These are phyloP conservation scores for Pleodorina starrii DNA, from an alignment of 139 green algal species.

Conservation along the genomic window DNA sequence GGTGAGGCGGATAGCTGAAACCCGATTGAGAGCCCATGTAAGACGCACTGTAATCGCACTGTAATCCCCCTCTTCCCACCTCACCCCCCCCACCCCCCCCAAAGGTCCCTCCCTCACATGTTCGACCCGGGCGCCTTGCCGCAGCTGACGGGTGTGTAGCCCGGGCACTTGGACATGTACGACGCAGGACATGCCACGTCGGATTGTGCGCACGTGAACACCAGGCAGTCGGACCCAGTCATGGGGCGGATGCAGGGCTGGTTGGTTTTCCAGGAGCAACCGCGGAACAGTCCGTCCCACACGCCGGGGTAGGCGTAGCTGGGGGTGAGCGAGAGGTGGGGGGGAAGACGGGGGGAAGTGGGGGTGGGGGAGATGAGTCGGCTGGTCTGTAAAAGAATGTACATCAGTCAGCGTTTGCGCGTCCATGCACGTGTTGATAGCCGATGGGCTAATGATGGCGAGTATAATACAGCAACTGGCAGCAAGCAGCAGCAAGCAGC, in stretches of 20 bases:
- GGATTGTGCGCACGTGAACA: conserved; percentile 63
- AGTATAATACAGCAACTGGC: too few relatives aligned
- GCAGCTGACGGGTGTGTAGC: conserved; percentile 67
- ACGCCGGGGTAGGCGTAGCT: conserved; percentile 75
- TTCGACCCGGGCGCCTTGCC: conserved; percentile 52
- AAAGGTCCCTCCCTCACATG: conserved; percentile 14
- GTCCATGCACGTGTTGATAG: too few relatives aligned
- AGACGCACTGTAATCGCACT: too few relatives aligned
- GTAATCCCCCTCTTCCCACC: too few relatives aligned
- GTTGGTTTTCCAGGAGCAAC: conserved; percentile 62
- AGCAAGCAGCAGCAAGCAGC: too few relatives aligned
- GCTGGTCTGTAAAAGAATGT: too few relatives aligned
- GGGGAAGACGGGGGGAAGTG: neutral
- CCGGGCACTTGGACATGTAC: conserved; percentile 69
- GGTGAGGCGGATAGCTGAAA: neutral
- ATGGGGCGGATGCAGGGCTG: conserved; percentile 69
- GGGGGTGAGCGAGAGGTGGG: neutral
- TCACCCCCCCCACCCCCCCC: too few relatives aligned
- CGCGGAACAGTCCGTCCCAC: conserved; percentile 70
- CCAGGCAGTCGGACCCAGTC: conserved; percentile 71
- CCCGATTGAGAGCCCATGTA: too few relatives aligned
- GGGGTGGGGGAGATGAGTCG: neutral
- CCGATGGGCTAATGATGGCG: too few relatives aligned
- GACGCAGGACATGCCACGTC: conserved; percentile 35
- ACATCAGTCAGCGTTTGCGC: too few relatives aligned